These are phyloP conservation scores for Triticum timopheevii DNA, from an alignment of 176 grass and related monocot genomes.

Conservation along the genomic window DNA sequence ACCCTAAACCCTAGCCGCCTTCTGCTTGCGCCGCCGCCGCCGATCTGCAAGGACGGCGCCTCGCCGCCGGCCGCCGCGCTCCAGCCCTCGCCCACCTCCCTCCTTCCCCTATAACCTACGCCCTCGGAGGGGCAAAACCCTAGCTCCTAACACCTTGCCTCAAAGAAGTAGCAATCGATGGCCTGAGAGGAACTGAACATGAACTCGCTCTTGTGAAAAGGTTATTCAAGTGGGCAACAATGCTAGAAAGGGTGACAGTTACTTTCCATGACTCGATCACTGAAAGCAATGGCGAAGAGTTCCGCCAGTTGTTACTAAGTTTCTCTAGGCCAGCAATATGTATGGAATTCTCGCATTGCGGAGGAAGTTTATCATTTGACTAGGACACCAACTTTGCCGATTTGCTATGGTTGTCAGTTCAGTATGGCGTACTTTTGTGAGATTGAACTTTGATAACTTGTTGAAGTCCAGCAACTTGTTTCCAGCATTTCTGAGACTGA, in stretches of 20 bases:
- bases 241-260: not conserved
- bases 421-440: not conserved
- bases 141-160: too few relatives aligned
- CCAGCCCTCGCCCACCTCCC: too few relatives aligned
- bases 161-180: not conserved
- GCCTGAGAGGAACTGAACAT: not conserved
- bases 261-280: not conserved
- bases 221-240: not conserved
- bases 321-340: not conserved
- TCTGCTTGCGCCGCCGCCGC: too few relatives aligned
- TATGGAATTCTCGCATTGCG: not conserved
- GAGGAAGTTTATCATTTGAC: not conserved
- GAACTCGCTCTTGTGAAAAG: not conserved
- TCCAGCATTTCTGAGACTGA: not conserved
- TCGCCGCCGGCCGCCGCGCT: too few relatives aligned
- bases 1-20: too few relatives aligned
- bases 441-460: not conserved
- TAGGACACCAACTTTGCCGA: not conserved
- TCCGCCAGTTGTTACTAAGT: not conserved
- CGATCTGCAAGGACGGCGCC: too few relatives aligned
- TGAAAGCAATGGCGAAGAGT: not conserved
- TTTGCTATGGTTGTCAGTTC: not conserved
- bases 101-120: too few relatives aligned
- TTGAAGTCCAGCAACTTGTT: not conserved
- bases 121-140: too few relatives aligned